Percentiles rank a stretch among this genome's conserved stretches.
Conservation (phyloP, 2,329 filamentous ascomycete genomes). For the Setomelanomma holmii region DNA sequence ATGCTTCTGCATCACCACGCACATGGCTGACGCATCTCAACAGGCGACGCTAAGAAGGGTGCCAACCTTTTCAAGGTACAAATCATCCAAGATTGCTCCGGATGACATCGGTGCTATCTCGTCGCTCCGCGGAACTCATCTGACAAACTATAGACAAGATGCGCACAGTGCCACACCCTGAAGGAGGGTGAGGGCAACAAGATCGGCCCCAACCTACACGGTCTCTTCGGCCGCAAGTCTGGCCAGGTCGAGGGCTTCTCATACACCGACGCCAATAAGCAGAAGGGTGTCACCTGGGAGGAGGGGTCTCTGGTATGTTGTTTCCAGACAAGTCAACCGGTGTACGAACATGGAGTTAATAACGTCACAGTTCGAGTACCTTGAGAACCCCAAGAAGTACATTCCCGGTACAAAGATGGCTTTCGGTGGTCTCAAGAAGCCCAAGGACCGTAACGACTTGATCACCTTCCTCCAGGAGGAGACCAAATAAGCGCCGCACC, state of each 20-base stretch:
- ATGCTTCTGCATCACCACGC: slow-evolving; percentile 8
- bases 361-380: slow-evolving; percentile 80
- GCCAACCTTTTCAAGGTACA: slow-evolving; percentile 93
- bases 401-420: slow-evolving; percentile 99
- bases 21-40: slow-evolving; percentile 29
- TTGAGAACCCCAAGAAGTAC: slow-evolving; percentile 99
- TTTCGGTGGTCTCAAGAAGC: slow-evolving; percentile 99
- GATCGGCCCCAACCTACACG: slow-evolving; percentile 95
- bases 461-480: slow-evolving; percentile 82
- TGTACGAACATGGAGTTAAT: slow-evolving; percentile 29
- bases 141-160: slow-evolving; percentile 71
- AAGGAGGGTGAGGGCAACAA: slow-evolving; percentile 93
- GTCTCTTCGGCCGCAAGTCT: slow-evolving; percentile 95
- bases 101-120: neutral
- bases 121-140: slow-evolving; percentile 10
- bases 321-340: too few species aligned
- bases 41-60: slow-evolving; percentile 95
- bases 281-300: slow-evolving; percentile 89
- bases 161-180: slow-evolving; percentile 97
- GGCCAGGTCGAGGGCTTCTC: slow-evolving; percentile 90
- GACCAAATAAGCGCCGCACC: slow-evolving; percentile 66
- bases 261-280: slow-evolving; percentile 99
- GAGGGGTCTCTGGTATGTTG: slow-evolving; percentile 77
- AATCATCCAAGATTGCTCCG: neutral
- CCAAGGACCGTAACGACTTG: slow-evolving; percentile 98